Evolutionary conservation across 2,329 filamentous ascomycete species (phyloP).

Genomic region (Paramyrothecium roridum): DNA sequence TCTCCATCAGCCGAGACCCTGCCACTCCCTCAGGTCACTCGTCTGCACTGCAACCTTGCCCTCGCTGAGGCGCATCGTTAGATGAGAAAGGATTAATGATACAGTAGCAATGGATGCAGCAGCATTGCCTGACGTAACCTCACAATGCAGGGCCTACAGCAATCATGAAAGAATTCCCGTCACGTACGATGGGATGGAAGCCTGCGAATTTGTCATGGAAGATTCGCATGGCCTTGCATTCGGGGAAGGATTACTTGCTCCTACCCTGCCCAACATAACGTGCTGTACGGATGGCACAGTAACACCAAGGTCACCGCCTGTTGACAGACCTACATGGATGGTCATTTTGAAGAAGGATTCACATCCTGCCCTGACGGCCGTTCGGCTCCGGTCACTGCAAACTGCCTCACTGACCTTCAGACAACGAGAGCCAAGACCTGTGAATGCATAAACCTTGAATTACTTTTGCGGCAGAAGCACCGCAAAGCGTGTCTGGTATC

Average conservation of each 20-base stretch:
- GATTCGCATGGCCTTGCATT: neutral
- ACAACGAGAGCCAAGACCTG: too few relatives aligned
- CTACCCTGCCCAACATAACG: too few relatives aligned
- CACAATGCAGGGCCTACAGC: neutral
- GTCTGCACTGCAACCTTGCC: too few relatives aligned
- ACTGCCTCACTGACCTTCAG: too few relatives aligned
- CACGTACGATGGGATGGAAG: too few relatives aligned
- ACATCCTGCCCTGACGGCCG: neutral
- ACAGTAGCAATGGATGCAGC: neutral
- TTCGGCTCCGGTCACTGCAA: neutral
- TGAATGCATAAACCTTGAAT: too few relatives aligned
- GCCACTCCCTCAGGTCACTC: neutral
- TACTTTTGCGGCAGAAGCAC: too few relatives aligned
- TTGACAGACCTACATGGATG: neutral
- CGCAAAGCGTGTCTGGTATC: too few relatives aligned
- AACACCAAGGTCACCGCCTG: too few relatives aligned
- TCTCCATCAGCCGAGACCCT: neutral
- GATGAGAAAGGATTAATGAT: neutral
- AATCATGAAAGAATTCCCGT: too few relatives aligned
- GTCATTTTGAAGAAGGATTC: neutral
- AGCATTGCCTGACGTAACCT: neutral
- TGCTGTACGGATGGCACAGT: too few relatives aligned
- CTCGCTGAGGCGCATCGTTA: neutral
- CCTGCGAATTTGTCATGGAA: neutral
- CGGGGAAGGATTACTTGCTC: too few relatives aligned